A percentile compares a stretch with the other conserved stretches of the same genome.
Evolutionary conservation across 192 early-diverging fungal species (phyloP).

Genomic region (Coemansia reversa): DNA sequence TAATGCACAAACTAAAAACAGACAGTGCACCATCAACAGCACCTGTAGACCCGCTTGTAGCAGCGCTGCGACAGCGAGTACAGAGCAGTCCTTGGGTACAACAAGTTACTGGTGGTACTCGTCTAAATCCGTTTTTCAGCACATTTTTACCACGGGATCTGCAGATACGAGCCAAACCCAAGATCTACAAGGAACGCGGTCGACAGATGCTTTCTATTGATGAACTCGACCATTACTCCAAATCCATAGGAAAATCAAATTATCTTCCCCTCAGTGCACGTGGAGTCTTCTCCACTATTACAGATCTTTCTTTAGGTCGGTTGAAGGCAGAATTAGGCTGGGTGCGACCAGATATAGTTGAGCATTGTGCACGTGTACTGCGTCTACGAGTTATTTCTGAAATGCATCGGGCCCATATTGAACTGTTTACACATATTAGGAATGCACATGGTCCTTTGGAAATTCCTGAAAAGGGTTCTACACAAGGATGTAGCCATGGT

Average conservation of each 20-base stretch:
- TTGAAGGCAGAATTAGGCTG: slow-evolving; percentile 11
- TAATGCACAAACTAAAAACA: slow-evolving; percentile 9
- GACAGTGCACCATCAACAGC: slow-evolving; percentile 8
- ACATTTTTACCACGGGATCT: slow-evolving; percentile 12
- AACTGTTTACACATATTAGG: slow-evolving; percentile 12
- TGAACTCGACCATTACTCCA: slow-evolving; percentile 27
- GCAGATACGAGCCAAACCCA: slow-evolving; percentile 21
- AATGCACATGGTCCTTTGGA: neutral
- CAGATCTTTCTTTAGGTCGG: slow-evolving; percentile 2
- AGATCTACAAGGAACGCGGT: neutral
- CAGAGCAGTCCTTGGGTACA: slow-evolving; percentile 36
- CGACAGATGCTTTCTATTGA: slow-evolving; percentile 15
- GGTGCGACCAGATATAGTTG: slow-evolving; percentile 31
- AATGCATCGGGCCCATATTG: slow-evolving; percentile 24
- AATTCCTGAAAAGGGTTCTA: slow-evolving; percentile 7
- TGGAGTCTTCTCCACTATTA: slow-evolving; percentile 15
- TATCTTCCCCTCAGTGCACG: slow-evolving; percentile 25
- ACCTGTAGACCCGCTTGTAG: neutral
- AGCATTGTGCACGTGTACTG: slow-evolving; percentile 36
- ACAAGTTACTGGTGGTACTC: slow-evolving; percentile 30
- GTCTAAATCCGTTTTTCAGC: slow-evolving; percentile 19
- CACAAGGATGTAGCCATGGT: neutral
- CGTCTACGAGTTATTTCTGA: slow-evolving; percentile 12
- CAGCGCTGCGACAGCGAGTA: slow-evolving; percentile 16
- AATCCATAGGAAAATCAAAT: slow-evolving; percentile 5